These are phyloP conservation scores for Teunomyces cretensis DNA, from an alignment of 805 yeast species.

Conservation along the genomic window DNA sequence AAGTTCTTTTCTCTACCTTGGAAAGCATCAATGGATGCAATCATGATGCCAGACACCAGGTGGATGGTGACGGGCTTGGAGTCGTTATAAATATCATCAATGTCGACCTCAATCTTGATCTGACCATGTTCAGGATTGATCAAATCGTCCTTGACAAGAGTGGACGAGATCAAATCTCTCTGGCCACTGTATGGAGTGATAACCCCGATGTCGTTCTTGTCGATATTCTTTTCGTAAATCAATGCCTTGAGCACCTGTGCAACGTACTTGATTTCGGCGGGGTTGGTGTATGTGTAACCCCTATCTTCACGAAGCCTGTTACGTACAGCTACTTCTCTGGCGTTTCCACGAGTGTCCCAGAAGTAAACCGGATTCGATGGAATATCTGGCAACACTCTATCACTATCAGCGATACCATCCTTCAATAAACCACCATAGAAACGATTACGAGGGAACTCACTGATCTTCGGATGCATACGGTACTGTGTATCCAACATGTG, in stretches of 20 bases:
- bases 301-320: slow-evolving; percentile 45
- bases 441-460: slow-evolving; percentile 54
- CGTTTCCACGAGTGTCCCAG: slow-evolving; percentile 55
- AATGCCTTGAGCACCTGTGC: slow-evolving; percentile 49
- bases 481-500: slow-evolving; percentile 70
- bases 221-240: slow-evolving; percentile 53
- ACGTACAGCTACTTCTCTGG: slow-evolving; percentile 49
- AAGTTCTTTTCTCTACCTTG: slow-evolving; percentile 32
- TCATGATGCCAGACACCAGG: slow-evolving; percentile 44
- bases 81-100: slow-evolving; percentile 54
- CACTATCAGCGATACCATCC: slow-evolving; percentile 59
- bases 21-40: slow-evolving; percentile 35
- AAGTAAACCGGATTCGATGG: slow-evolving; percentile 53
- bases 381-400: slow-evolving; percentile 48
- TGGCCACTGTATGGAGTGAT: slow-evolving; percentile 80
- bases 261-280: slow-evolving; percentile 51
- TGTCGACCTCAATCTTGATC: slow-evolving; percentile 54
- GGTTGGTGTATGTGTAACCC: slow-evolving; percentile 61
- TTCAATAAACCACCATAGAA: slow-evolving; percentile 50
- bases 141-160: slow-evolving; percentile 48
- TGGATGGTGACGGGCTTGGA: slow-evolving; percentile 50
- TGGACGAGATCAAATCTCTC: slow-evolving; percentile 57
- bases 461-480: slow-evolving; percentile 65
- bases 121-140: slow-evolving; percentile 55
- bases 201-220: slow-evolving; percentile 55